These are phyloP conservation scores for Colletotrichum zoysiae DNA, from an alignment of 2,329 filamentous ascomycete species.

Conservation along the genomic window DNA sequence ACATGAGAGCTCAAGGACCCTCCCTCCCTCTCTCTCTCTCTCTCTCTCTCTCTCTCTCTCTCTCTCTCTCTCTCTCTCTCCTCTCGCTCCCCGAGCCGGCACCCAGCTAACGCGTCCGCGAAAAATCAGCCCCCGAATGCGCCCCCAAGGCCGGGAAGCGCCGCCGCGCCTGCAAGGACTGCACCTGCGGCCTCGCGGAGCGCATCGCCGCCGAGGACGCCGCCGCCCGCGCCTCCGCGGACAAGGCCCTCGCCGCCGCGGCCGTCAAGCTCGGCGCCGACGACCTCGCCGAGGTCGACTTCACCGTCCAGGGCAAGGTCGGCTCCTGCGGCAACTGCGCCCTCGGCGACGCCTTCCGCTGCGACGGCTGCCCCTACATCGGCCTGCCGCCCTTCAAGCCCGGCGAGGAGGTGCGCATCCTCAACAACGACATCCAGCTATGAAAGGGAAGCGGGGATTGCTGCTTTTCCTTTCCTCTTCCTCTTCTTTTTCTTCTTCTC, in stretches of 20 bases:
- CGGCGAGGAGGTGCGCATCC: conserved; percentile 89
- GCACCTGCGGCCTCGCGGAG: conserved; percentile 91
- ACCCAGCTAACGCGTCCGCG: conserved; percentile 44
- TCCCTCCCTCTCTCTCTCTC: neutral
- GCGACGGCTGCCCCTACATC: conserved; percentile 82
- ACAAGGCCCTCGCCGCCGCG: conserved; percentile 73
- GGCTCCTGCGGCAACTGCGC: conserved; percentile 96
- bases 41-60: no score
- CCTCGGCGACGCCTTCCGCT: conserved; percentile 89
- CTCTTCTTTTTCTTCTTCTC: neutral
- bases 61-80: no score
- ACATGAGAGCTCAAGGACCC: neutral
- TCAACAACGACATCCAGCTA: conserved; percentile 89
- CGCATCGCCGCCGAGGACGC: conserved; percentile 71
- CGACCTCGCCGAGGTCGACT: conserved; percentile 92
- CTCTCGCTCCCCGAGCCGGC: neutral
- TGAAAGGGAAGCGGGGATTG: conserved; percentile 53
- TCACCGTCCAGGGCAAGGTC: conserved; percentile 97
- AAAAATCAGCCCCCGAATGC: conserved; percentile 78
- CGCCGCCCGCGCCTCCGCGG: conserved; percentile 70
- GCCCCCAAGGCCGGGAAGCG: conserved; percentile 89
- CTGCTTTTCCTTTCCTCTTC: neutral
- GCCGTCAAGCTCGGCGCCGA: conserved; percentile 76
- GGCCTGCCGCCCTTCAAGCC: conserved; percentile 96
- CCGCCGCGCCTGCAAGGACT: conserved; percentile 84